Evolutionary conservation across 2,329 filamentous ascomycete species (phyloP).

Genomic region (Phyllosticta ampelicida): DNA sequence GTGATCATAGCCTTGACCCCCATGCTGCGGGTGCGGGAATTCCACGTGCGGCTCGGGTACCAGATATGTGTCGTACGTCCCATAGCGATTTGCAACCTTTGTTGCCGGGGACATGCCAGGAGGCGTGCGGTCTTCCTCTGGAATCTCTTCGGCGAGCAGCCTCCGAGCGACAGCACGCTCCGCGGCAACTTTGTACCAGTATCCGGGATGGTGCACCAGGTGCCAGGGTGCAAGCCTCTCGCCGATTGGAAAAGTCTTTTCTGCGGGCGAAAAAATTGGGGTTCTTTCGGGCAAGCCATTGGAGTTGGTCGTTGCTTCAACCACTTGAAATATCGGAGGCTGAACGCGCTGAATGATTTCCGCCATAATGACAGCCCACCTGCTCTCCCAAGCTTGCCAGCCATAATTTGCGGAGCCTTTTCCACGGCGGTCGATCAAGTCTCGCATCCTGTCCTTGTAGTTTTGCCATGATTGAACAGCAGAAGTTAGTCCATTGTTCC

Average conservation of each 20-base stretch:
- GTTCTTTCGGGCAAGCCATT: constrained; percentile 14
- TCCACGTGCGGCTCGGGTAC: constrained; percentile 49
- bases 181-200: constrained; percentile 47
- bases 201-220: constrained; percentile 50
- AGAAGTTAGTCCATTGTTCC: constrained; percentile 65
- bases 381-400: constrained; percentile 87
- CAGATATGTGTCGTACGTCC: constrained; percentile 50
- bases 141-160: constrained; percentile 43
- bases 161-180: constrained; percentile 42
- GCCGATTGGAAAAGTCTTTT: constrained; percentile 38
- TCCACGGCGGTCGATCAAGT: constrained; percentile 71
- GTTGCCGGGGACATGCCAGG: constrained; percentile 46
- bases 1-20: constrained; percentile 38
- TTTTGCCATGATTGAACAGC: constrained; percentile 71
- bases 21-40: constrained; percentile 32
- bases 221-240: constrained; percentile 49
- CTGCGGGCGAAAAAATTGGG: constrained; percentile 36
- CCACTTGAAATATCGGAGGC: constrained; percentile 34
- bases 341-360: constrained; percentile 46
- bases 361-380: constrained; percentile 54
- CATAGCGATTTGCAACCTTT: constrained; percentile 42
- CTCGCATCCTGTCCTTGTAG: constrained; percentile 63
- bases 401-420: constrained; percentile 83
- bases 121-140: constrained; percentile 46
- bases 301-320: constrained; percentile 19